These are phyloP conservation scores for Curvularia eragrostidis DNA, from an alignment of 2,329 filamentous ascomycete genomes.

Conservation along the genomic window DNA sequence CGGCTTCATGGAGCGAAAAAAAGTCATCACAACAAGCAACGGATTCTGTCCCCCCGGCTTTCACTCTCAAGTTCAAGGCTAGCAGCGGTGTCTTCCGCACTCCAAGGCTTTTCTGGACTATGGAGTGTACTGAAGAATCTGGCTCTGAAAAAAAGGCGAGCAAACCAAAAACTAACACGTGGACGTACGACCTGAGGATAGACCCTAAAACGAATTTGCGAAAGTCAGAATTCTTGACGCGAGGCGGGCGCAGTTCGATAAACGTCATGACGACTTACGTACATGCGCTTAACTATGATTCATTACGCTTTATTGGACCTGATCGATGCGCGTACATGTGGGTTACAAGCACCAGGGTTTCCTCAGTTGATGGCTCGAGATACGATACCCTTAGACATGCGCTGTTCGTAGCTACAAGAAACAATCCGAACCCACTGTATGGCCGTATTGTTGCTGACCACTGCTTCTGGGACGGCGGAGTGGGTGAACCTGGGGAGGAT, in stretches of 20 bases:
- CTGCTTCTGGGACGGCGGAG: constrained; percentile 43
- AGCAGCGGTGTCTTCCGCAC: constrained; percentile 35
- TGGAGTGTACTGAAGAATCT: constrained; percentile 22
- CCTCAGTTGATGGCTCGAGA: constrained; percentile 31
- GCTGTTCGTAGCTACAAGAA: constrained; percentile 34
- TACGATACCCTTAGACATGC: constrained; percentile 44
- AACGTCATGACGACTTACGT: constrained; percentile 39
- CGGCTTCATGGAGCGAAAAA: constrained; percentile 31
- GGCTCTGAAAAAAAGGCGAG: constrained; percentile 4
- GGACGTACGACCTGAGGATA: constrained; percentile 39
- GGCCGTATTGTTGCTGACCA: constrained; percentile 48
- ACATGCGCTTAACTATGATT: constrained; percentile 43
- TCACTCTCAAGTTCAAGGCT: constrained; percentile 35
- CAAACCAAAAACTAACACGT: constrained; percentile 16
- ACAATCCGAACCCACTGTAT: constrained; percentile 38
- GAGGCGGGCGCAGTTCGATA: constrained; percentile 22
- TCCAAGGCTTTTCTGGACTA: constrained; percentile 37
- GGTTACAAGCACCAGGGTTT: constrained; percentile 38
- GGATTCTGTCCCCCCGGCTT: constrained; percentile 24
- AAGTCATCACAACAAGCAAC: constrained; percentile 25
- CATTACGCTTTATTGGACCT: constrained; percentile 39
- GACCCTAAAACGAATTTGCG: constrained; percentile 31
- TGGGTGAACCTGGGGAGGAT: constrained; percentile 25
- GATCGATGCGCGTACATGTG: constrained; percentile 41
- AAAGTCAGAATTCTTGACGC: constrained; percentile 34